Evolutionary conservation across 371 early-diverging fungal species (phyloP).

Genomic region (Rhizopus arrhizus): DNA sequence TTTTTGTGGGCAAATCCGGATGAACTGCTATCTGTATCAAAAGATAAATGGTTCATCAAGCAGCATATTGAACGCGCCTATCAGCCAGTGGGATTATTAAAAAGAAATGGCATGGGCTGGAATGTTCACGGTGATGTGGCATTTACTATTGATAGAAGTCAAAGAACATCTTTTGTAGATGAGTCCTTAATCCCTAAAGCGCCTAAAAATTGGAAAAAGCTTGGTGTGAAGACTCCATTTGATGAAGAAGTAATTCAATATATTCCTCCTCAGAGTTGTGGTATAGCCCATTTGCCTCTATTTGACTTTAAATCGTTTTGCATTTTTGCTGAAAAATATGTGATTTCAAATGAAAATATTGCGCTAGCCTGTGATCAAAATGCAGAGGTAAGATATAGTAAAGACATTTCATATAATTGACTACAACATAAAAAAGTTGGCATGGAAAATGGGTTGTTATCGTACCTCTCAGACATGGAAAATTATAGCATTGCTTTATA

Average conservation of each 20-base stretch:
- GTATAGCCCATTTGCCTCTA: slow-evolving; percentile 63
- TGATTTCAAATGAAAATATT: slow-evolving; percentile 49
- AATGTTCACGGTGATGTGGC: slow-evolving; percentile 73
- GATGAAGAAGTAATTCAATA: slow-evolving; percentile 50
- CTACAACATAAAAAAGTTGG: slow-evolving; percentile 40
- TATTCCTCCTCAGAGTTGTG: slow-evolving; percentile 59
- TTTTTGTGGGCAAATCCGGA: slow-evolving; percentile 72
- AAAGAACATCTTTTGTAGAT: slow-evolving; percentile 46
- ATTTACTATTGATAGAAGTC: slow-evolving; percentile 58
- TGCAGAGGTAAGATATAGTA: slow-evolving; percentile 50
- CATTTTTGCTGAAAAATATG: slow-evolving; percentile 68
- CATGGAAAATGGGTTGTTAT: slow-evolving; percentile 64
- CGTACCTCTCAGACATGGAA: slow-evolving; percentile 83
- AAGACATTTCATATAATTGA: too few relatives aligned
- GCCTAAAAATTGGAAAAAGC: slow-evolving; percentile 33
- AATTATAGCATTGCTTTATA: slow-evolving; percentile 69
- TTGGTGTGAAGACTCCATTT: slow-evolving; percentile 14
- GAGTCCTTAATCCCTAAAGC: slow-evolving; percentile 32
- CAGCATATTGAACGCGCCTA: slow-evolving; percentile 56
- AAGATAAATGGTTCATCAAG: slow-evolving; percentile 72
- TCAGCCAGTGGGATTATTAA: slow-evolving; percentile 50
- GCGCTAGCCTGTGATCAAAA: slow-evolving; percentile 69
- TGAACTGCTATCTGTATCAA: slow-evolving; percentile 75
- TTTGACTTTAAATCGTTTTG: slow-evolving; percentile 75
- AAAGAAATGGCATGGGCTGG: slow-evolving; percentile 66